phyloP scores from a whole-genome alignment of 371 early-diverging fungal genomes.

The Zychaea mexicana region DNA sequence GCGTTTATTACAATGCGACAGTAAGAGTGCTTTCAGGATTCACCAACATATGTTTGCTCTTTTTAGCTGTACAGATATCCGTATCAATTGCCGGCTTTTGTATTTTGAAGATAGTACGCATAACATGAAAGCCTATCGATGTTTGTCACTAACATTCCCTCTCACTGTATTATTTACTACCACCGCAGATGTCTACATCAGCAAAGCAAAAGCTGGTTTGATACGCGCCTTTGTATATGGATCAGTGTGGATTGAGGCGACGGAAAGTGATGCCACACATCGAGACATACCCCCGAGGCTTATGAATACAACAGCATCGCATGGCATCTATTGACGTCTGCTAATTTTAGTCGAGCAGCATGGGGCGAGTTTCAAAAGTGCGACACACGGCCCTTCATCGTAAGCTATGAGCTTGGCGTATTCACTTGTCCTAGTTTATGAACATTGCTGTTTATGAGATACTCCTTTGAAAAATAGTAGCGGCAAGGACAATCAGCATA shows the following conservation, averaged over 20 bases:
- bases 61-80: slow-evolving; percentile 18
- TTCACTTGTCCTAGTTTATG: slow-evolving; percentile 48
- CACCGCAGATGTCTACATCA: slow-evolving; percentile 40
- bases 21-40: too few relatives aligned
- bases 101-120: slow-evolving; percentile 20
- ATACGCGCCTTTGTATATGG: slow-evolving; percentile 54
- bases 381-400: slow-evolving; percentile 44
- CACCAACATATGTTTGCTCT: too few relatives aligned
- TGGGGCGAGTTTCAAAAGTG: slow-evolving; percentile 57
- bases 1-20: too few relatives aligned
- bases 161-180: neutral
- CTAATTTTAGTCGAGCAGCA: slow-evolving; percentile 61
- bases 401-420: slow-evolving; percentile 66
- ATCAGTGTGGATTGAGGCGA: slow-evolving; percentile 46
- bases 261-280: slow-evolving; percentile 69
- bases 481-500: neutral
- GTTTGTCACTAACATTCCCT: neutral
- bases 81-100: slow-evolving; percentile 23
- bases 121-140: too few relatives aligned
- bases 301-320: slow-evolving; percentile 21
- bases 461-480: neutral
- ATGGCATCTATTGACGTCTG: slow-evolving; percentile 59
- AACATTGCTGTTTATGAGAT: neutral
- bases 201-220: slow-evolving; percentile 56
- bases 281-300: slow-evolving; percentile 38